Evolutionary conservation across 192 early-diverging fungal genomes (phyloP).

Genomic region (Linnemannia exigua): DNA sequence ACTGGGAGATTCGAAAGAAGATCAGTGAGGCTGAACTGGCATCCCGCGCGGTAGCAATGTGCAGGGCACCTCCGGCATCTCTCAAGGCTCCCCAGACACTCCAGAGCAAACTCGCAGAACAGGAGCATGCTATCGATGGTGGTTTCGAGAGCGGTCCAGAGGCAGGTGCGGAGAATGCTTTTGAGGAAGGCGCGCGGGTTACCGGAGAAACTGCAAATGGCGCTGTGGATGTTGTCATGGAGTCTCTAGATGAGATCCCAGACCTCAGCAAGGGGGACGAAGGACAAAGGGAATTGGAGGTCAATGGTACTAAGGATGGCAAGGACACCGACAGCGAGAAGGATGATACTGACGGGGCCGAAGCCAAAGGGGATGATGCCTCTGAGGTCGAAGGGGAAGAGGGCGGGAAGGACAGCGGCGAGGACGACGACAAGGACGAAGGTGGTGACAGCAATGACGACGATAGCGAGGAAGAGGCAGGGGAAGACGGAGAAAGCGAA

Average conservation of each 20-base stretch:
- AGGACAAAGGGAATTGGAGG: background rate
- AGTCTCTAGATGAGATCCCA: background rate
- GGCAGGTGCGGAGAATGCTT: background rate
- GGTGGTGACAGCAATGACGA: background rate
- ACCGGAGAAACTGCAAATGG: background rate
- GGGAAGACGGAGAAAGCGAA: background rate
- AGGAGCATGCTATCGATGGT: background rate
- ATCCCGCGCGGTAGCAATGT: conserved; percentile 41
- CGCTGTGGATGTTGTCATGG: background rate
- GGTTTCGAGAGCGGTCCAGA: background rate
- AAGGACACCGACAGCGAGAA: background rate
- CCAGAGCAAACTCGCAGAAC: conserved; percentile 42
- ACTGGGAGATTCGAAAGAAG: conserved; percentile 52
- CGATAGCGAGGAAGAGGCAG: too few species aligned
- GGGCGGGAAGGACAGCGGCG: too few species aligned
- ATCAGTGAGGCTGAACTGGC: conserved; percentile 47
- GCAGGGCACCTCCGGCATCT: conserved; percentile 39
- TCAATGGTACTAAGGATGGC: too few species aligned
- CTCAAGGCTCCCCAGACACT: conserved; percentile 45
- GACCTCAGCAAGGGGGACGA: background rate
- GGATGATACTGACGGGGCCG: background rate
- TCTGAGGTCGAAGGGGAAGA: background rate
- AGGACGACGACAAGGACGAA: background rate
- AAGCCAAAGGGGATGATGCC: background rate
- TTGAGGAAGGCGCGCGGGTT: background rate